Evolutionary conservation across 768 basidiomycete genomes (phyloP).

Genomic region (Tulasnella calospora): DNA sequence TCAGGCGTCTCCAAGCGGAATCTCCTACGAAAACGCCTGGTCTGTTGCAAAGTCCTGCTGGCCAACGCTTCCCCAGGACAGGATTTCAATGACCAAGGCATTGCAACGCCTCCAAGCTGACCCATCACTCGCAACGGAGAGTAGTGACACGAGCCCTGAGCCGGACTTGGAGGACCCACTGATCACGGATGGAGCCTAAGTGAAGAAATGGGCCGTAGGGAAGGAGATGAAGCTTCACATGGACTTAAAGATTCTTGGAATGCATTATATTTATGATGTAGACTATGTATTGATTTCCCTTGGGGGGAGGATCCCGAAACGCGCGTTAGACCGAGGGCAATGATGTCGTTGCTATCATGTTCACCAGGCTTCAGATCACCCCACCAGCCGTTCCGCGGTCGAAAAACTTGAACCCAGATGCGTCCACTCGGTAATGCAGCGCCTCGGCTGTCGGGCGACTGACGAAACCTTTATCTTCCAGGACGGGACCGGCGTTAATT

Average conservation of each 20-base stretch:
- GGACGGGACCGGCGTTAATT: not conserved
- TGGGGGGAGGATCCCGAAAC: too few species aligned
- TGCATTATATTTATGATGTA: too few species aligned
- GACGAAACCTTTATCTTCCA: not conserved
- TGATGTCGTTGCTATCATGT: not conserved
- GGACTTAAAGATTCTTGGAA: too few species aligned
- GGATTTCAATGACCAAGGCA: not conserved
- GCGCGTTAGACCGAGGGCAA: too few species aligned
- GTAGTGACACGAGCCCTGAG: too few species aligned
- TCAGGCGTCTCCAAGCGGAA: not conserved
- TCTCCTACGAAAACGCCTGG: not conserved
- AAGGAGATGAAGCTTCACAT: too few species aligned
- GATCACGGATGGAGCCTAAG: too few species aligned
- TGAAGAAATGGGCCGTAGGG: too few species aligned
- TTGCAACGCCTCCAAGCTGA: not conserved
- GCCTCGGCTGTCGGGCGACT: not conserved
- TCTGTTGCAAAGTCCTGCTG: not conserved
- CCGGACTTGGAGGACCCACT: too few species aligned
- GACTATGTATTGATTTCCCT: too few species aligned
- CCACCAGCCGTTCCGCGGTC: slow-evolving; percentile 11
- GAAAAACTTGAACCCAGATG: slow-evolving; percentile 1
- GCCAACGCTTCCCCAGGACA: not conserved
- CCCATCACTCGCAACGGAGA: not conserved
- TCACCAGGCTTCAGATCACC: not conserved
- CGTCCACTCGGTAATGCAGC: slow-evolving; percentile 4